phyloP scores from a whole-genome alignment of 148 eudicot species.

The Chenopodium suecicum region DNA sequence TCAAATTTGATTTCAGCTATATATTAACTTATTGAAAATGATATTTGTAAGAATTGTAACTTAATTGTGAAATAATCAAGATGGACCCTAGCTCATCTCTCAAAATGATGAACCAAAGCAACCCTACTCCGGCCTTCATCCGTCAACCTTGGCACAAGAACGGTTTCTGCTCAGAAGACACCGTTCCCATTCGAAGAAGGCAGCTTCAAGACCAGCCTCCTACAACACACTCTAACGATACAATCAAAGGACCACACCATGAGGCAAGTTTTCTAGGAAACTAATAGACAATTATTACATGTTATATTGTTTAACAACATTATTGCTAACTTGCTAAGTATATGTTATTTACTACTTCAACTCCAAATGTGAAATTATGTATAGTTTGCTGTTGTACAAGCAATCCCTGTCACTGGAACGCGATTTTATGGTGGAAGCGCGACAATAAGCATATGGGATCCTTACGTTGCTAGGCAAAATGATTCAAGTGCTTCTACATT shows the following conservation, averaged over 20 bases:
- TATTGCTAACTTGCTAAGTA: background rate
- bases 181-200: background rate
- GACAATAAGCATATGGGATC: slow-evolving; percentile 1
- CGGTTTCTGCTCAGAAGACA: background rate
- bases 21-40: no score
- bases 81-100: background rate
- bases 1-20: no score
- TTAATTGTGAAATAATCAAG: background rate
- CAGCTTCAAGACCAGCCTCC: background rate
- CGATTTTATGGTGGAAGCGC: background rate
- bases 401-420: background rate
- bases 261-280: background rate
- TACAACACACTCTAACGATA: background rate
- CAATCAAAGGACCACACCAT: background rate
- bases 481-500: background rate
- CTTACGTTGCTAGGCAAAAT: background rate
- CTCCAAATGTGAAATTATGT: background rate
- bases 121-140: background rate
- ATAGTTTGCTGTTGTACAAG: background rate
- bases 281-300: no score
- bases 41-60: background rate
- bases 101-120: background rate
- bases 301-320: background rate
- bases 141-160: background rate
- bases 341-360: background rate